Evolutionary conservation across 1,139 yeast genomes (phyloP), one percentile per base, ranked within the genome.

Genomic region (Nadsonia commutata): DNA sequence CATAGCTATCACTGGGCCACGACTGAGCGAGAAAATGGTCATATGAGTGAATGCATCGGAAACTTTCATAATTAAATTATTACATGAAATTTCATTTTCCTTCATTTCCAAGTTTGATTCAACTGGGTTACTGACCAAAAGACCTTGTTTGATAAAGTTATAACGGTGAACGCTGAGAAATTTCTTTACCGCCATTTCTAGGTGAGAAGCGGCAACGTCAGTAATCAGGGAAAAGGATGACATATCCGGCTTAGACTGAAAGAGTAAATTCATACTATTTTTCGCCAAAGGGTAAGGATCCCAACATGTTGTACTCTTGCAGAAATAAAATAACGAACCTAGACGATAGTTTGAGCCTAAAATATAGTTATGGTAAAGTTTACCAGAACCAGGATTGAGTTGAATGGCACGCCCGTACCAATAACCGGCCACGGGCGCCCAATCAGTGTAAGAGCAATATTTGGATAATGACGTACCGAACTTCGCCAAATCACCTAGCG

Each of bases 401-500:
- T 49, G 46, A 3, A 58, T 48, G 8, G 63, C 58, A 31, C 55
- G 49, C 8, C 50, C 45, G 42, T 60, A 60, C 64, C 64, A 60
- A 44, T 51, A 56, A 39, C 52, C 53, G 33, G 62, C 56, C 21
- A 53, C 48, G 2, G 49, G 50, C 20, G 55, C 48, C 64, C 64
- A 60, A 41, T 56, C 59, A 2, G 51, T 50, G 36, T 43, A 44
- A 37, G 49, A 43, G 42, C 47, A 44, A 40, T 47, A 43, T 13
- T 43, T 51, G 41, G 49, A 49, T 23, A 53, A 38, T 1, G 57
- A 53, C 52, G 57, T 51, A 17, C 58, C 51, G 27, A 58, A 56
- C 18, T 59, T 46, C 3, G 64, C 56, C 27, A 60, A 44, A 39
- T 60, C 64, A 3, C 64, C 64, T 22, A 60, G 43, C 3, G 56